Conservation (phyloP, 1,139 yeast genomes). For the Suhomyces anneliseae region DNA sequence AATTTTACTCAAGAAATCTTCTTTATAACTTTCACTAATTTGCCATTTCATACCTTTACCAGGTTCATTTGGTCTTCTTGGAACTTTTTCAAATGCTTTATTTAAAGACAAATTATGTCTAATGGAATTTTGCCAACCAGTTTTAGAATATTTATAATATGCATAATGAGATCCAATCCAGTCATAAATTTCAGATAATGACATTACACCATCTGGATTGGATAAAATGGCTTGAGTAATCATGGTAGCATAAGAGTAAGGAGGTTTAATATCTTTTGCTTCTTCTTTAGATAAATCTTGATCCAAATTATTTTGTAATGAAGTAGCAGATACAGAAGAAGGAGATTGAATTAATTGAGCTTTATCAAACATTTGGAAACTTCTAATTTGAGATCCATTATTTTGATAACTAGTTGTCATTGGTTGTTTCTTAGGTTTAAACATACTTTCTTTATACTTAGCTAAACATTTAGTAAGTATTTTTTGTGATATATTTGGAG, state of each 20-base stretch:
- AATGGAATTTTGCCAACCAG: slow-evolving; percentile 92
- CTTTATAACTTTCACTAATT: slow-evolving; percentile 78
- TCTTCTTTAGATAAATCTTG: slow-evolving; percentile 86
- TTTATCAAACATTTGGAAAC: slow-evolving; percentile 57
- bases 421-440: slow-evolving; percentile 20
- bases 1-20: slow-evolving; percentile 79
- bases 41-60: slow-evolving; percentile 99
- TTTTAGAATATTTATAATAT: slow-evolving; percentile 84
- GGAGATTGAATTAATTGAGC: slow-evolving; percentile 41
- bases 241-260: slow-evolving; percentile 96
- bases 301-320: slow-evolving; percentile 49
- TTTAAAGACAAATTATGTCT: slow-evolving; percentile 79
- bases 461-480: slow-evolving; percentile 46
- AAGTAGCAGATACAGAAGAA: slow-evolving; percentile 40
- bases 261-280: slow-evolving; percentile 91
- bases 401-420: not conserved
- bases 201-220: slow-evolving; percentile 82
- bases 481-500: slow-evolving; percentile 61
- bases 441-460: slow-evolving; percentile 27
- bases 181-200: slow-evolving; percentile 85
- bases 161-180: slow-evolving; percentile 90
- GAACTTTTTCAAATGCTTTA: slow-evolving; percentile 91
- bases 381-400: slow-evolving; percentile 24
- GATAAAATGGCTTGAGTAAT: slow-evolving; percentile 95
- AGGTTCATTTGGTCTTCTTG: slow-evolving; percentile 92